Evolutionary conservation across 2,329 filamentous ascomycete species (phyloP).

Genomic region (Lasiodiplodia sp.): DNA sequence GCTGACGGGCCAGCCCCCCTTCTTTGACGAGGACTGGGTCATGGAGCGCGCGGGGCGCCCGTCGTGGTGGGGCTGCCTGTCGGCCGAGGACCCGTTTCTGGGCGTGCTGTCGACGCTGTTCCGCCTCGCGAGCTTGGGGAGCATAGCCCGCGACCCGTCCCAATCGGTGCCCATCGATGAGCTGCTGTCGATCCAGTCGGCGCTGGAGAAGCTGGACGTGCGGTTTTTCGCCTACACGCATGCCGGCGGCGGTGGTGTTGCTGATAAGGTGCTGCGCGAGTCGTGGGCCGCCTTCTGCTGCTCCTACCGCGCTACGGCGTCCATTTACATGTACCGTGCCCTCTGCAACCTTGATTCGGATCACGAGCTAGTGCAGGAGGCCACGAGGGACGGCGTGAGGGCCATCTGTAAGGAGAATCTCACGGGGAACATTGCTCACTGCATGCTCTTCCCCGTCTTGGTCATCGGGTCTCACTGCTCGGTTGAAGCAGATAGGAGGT

Average conservation of each 20-base stretch:
- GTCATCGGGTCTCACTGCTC: constrained; percentile 3
- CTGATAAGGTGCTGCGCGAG: too few species aligned
- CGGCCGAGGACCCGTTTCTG: background rate
- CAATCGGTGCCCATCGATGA: background rate
- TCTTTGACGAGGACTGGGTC: constrained; percentile 2
- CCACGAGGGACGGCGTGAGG: background rate
- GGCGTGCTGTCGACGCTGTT: background rate
- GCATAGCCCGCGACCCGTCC: background rate
- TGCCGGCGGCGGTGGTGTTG: too few species aligned
- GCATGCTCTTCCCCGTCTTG: constrained; percentile 6
- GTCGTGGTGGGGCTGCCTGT: constrained; percentile 5
- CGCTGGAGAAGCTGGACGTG: background rate
- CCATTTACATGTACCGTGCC: constrained; percentile 7
- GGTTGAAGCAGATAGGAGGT: background rate
- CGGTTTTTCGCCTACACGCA: too few species aligned
- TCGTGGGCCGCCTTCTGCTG: background rate
- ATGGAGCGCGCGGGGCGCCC: background rate
- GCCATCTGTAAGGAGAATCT: constrained; percentile 2
- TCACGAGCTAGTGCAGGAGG: background rate
- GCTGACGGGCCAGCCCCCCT: background rate
- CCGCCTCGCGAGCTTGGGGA: background rate
- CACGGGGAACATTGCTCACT: constrained; percentile 2
- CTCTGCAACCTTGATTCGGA: background rate
- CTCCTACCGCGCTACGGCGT: background rate
- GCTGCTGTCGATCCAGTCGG: constrained; percentile 3